Evolutionary conservation across 495 filamentous ascomycete species (phyloP).

Genomic region (Oidiodendron maius): DNA sequence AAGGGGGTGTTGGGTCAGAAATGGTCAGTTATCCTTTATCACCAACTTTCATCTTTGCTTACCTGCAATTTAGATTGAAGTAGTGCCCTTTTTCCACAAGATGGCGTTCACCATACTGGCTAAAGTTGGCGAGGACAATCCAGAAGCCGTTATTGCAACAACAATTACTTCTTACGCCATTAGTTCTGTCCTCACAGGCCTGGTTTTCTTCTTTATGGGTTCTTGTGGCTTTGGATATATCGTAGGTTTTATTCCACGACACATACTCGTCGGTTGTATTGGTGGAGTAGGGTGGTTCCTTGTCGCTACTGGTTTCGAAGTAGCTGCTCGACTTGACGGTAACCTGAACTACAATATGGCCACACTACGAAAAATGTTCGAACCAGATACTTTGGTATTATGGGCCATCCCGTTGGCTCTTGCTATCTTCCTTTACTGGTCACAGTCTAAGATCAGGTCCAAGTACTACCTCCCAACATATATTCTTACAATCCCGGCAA

Average conservation of each 20-base stretch:
- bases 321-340: conserved; percentile 83
- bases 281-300: conserved; percentile 98
- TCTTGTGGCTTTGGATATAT: conserved; percentile 78
- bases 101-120: conserved; percentile 88
- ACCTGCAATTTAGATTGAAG: conserved; percentile 57
- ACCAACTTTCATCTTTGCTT: background rate
- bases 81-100: conserved; percentile 95
- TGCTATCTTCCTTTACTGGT: conserved; percentile 65
- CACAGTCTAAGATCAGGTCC: conserved; percentile 68
- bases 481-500: conserved; percentile 70
- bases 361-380: conserved; percentile 69
- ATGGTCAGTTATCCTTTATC: conserved; percentile 48
- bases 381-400: conserved; percentile 64
- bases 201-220: conserved; percentile 89
- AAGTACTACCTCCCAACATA: conserved; percentile 82
- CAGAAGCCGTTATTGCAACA: conserved; percentile 81
- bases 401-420: conserved; percentile 79
- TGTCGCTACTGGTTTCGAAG: conserved; percentile 83
- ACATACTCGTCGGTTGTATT: conserved; percentile 95
- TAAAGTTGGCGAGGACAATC: conserved; percentile 71
- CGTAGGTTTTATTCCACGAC: conserved; percentile 92
- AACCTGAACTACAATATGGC: conserved; percentile 71
- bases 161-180: conserved; percentile 86
- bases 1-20: conserved; percentile 91
- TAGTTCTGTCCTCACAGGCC: conserved; percentile 84